phyloP scores from a whole-genome alignment of 108 stramenopile genomes.

The Skeletonema tropicum region DNA sequence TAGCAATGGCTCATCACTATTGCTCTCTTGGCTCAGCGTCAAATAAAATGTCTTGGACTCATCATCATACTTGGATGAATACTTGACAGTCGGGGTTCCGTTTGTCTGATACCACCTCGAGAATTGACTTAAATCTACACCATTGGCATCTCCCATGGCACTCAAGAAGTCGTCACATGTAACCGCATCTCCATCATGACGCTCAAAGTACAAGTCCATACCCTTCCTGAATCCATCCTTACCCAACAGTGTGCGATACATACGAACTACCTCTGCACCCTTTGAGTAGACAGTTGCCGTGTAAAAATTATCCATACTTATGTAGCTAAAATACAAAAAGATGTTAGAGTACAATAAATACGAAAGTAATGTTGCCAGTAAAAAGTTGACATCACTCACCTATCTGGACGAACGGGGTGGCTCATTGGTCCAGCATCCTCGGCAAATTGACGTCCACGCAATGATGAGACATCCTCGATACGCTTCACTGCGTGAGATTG shows the following conservation, averaged over 20 bases:
- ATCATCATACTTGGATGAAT: conserved; percentile 61
- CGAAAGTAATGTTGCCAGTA: too few species aligned
- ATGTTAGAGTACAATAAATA: too few species aligned
- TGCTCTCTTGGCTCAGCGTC: conserved; percentile 62
- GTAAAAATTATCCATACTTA: conserved; percentile 96
- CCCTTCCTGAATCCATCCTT: conserved; percentile 96
- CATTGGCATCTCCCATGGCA: conserved; percentile 98
- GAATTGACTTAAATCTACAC: conserved; percentile 82
- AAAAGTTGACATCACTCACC: too few species aligned
- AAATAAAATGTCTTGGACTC: conserved; percentile 53
- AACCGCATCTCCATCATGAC: conserved; percentile 96
- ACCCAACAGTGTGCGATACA: conserved; percentile 93
- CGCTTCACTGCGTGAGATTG: conserved; percentile 91
- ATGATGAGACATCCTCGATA: conserved; percentile 86
- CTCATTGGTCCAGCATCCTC: conserved; percentile 91
- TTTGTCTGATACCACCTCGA: conserved; percentile 92
- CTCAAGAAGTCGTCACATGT: conserved; percentile 96
- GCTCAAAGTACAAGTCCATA: conserved; percentile 93
- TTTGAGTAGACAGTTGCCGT: conserved; percentile 90
- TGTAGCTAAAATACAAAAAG: too few species aligned
- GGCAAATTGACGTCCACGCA: conserved; percentile 88
- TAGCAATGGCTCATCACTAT: conserved; percentile 72
- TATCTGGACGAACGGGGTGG: too few species aligned
- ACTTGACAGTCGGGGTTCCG: conserved; percentile 92
- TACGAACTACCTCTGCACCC: conserved; percentile 95